Evolutionary conservation across 2,329 filamentous ascomycete species (phyloP).

Genomic region (Colletotrichum euphorbiae): DNA sequence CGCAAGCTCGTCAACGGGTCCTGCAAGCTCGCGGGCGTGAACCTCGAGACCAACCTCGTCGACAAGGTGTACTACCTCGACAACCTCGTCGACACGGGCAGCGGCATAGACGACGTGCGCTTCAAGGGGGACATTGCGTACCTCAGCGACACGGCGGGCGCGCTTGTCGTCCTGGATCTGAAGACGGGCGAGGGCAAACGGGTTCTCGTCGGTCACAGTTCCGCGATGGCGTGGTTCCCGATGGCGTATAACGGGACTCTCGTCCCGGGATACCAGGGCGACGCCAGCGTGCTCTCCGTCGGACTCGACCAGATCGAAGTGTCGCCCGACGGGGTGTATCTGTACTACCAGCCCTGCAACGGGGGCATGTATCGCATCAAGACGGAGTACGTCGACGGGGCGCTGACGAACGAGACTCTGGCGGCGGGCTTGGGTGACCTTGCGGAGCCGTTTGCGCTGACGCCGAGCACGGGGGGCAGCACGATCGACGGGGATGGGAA

Average conservation of each 20-base stretch:
- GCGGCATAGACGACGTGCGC: constrained; percentile 17
- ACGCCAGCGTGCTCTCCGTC: constrained; percentile 9
- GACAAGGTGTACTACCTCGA: constrained; percentile 24
- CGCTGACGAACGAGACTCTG: constrained; percentile 16
- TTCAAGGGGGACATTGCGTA: constrained; percentile 13
- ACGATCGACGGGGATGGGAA: constrained; percentile 22
- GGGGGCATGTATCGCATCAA: constrained; percentile 26
- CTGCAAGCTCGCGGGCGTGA: constrained; percentile 15
- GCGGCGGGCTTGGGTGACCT: constrained; percentile 14
- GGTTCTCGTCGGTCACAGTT: constrained; percentile 8
- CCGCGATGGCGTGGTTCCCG: constrained; percentile 18
- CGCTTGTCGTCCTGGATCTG: constrained; percentile 11
- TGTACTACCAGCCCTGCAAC: constrained; percentile 28
- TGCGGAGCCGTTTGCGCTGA: constrained; percentile 9
- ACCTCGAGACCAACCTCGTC: constrained; percentile 11
- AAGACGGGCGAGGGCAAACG: neutral
- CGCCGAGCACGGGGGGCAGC: constrained; percentile 7
- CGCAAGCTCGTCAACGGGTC: neutral
- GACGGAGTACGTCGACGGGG: constrained; percentile 14
- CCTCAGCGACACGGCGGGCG: constrained; percentile 23
- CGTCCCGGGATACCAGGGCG: constrained; percentile 15
- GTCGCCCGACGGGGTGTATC: constrained; percentile 15
- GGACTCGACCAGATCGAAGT: constrained; percentile 24
- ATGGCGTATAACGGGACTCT: constrained; percentile 23
- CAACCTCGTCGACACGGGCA: constrained; percentile 4